Evolutionary conservation across 2,329 filamentous ascomycete species (phyloP).

Genomic region (Cladosporium sp.): DNA sequence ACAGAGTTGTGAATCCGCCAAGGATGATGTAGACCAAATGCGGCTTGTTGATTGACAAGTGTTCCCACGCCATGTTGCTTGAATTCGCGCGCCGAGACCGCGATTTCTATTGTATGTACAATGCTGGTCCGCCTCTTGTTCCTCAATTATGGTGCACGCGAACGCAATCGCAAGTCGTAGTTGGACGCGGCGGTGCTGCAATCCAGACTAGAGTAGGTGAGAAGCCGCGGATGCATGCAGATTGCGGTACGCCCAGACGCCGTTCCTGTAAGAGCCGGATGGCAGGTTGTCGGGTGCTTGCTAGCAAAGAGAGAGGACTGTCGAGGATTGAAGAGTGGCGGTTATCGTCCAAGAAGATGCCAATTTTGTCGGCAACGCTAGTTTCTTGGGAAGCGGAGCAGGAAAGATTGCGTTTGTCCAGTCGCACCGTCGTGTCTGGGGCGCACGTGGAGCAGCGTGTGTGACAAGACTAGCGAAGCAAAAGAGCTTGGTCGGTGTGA

Average conservation of each 20-base stretch:
- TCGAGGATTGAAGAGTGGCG: constrained; percentile 1
- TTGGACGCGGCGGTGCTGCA: constrained; percentile 15
- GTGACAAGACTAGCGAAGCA: constrained; percentile 4
- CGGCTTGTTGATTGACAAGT: constrained; percentile 82
- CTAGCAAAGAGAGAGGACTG: background rate
- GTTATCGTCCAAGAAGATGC: background rate
- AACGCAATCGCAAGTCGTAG: constrained; percentile 15
- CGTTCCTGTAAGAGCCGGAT: constrained; percentile 24
- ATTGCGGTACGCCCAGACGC: constrained; percentile 30
- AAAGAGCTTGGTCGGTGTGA: background rate
- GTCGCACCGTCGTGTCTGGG: constrained; percentile 5
- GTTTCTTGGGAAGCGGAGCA: constrained; percentile 9
- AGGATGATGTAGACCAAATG: constrained; percentile 98
- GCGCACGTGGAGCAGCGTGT: constrained; percentile 6
- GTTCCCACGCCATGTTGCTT: constrained; percentile 67
- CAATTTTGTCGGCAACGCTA: constrained; percentile 8
- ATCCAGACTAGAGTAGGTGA: constrained; percentile 8
- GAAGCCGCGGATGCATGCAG: constrained; percentile 20
- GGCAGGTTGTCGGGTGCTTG: constrained; percentile 14
- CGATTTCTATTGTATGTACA: constrained; percentile 5
- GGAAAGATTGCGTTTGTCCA: constrained; percentile 5
- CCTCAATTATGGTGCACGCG: constrained; percentile 12
- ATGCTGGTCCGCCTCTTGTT: constrained; percentile 4
- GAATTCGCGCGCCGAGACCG: background rate
- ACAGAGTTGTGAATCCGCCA: constrained; percentile 93